A percentile compares a stretch with the other conserved stretches of the same genome.
Conservation (phyloP, 2,329 filamentous ascomycete species). For the Pyricularia sp. region DNA sequence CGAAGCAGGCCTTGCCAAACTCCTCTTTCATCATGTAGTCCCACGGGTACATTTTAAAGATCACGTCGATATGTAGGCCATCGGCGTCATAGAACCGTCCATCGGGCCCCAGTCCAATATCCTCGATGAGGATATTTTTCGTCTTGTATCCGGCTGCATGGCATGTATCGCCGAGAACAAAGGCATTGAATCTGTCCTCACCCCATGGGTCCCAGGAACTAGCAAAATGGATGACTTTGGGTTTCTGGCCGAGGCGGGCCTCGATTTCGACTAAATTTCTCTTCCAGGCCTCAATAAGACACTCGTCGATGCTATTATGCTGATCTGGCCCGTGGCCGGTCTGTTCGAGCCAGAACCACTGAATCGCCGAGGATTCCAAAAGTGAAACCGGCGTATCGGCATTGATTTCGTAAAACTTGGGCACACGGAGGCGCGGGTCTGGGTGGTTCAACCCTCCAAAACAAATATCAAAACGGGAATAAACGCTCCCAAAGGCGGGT, state of each 20-base stretch:
- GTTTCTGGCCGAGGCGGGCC: neutral
- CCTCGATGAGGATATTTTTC: neutral
- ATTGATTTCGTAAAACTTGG: constrained; percentile 1
- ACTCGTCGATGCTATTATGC: neutral
- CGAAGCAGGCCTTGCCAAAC: constrained; percentile 1
- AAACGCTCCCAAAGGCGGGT: constrained; percentile 1
- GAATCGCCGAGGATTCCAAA: neutral
- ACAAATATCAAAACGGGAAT: neutral
- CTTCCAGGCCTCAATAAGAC: neutral
- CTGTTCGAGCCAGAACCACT: constrained; percentile 4
- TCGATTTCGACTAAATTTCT: neutral
- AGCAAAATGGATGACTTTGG: neutral
- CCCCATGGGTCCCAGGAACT: neutral
- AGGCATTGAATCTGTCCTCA: constrained; percentile 1
- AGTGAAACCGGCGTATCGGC: neutral
- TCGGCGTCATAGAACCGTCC: neutral
- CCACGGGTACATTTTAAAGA: constrained; percentile 3
- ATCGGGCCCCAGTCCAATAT: neutral
- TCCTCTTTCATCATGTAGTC: neutral
- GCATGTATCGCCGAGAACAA: neutral
- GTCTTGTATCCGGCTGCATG: neutral
- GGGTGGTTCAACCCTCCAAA: neutral
- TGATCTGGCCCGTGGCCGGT: constrained; percentile 1
- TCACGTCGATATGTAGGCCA: neutral
- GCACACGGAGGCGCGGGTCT: constrained; percentile 1